Conservation (phyloP, 1,284 basidiomycete species). For the Apiotrichum gamsii region DNA sequence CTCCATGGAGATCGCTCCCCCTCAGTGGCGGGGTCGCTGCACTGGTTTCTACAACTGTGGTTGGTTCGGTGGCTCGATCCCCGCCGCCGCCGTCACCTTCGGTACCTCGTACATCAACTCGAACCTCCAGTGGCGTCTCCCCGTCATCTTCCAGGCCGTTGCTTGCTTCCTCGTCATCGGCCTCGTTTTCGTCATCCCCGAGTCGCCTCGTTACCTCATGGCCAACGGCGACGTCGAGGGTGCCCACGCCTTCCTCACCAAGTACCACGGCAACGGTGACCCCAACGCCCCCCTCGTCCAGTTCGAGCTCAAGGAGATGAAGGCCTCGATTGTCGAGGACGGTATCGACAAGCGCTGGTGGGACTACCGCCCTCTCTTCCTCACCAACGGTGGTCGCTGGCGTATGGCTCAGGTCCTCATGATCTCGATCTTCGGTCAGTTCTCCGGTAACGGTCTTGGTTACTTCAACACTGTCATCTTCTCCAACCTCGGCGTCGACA, state of each 20-base stretch:
- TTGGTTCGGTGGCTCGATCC: slow-evolving; percentile 30
- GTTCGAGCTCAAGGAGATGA: slow-evolving; percentile 57
- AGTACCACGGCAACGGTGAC: slow-evolving; percentile 33
- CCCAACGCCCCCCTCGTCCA: slow-evolving; percentile 44
- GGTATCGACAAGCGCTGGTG: slow-evolving; percentile 61
- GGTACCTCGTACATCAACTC: slow-evolving; percentile 28
- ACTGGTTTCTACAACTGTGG: slow-evolving; percentile 50
- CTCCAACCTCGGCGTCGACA: slow-evolving; percentile 25
- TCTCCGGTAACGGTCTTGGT: slow-evolving; percentile 50
- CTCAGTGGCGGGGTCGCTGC: slow-evolving; percentile 59
- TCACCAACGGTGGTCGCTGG: slow-evolving; percentile 29
- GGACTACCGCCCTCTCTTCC: slow-evolving; percentile 41
- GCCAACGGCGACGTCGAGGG: slow-evolving; percentile 28
- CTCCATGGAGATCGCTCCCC: slow-evolving; percentile 56
- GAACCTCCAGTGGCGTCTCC: slow-evolving; percentile 26
- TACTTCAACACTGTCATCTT: slow-evolving; percentile 49
- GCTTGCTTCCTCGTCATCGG: slow-evolving; percentile 11
- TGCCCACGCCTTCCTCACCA: slow-evolving; percentile 26
- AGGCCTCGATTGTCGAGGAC: slow-evolving; percentile 53
- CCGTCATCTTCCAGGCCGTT: slow-evolving; percentile 26
- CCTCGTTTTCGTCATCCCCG: slow-evolving; percentile 27
- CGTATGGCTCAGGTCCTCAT: slow-evolving; percentile 36
- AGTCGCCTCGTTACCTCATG: slow-evolving; percentile 43
- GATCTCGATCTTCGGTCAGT: slow-evolving; percentile 51
- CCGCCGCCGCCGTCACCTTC: slow-evolving; percentile 39